Evolutionary conservation across 495 filamentous ascomycete genomes (phyloP).

Genomic region (Usnea hakonensis): DNA sequence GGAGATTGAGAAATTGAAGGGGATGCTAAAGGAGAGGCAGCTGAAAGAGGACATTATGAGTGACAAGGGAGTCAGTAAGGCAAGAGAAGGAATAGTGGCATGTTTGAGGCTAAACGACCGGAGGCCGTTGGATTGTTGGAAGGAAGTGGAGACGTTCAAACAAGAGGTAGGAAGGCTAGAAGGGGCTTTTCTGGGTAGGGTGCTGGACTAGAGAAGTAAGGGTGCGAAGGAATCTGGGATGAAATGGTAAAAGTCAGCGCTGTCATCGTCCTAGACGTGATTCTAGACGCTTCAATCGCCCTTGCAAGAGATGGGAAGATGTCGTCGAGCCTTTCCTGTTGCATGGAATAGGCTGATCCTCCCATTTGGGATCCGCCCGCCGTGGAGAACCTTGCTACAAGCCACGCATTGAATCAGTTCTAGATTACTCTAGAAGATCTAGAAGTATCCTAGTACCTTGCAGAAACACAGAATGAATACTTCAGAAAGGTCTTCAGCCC

Average conservation of each 20-base stretch:
- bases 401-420: not conserved
- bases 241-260: not conserved
- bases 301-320: not conserved
- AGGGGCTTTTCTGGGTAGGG: constrained; percentile 76
- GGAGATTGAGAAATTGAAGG: constrained; percentile 71
- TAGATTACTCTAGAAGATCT: too few species aligned
- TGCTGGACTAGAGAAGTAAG: constrained; percentile 45
- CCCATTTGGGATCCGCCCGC: not conserved
- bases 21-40: constrained; percentile 60
- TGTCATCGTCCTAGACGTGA: not conserved
- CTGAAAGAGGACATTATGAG: constrained; percentile 59
- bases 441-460: too few species aligned
- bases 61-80: constrained; percentile 51
- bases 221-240: not conserved
- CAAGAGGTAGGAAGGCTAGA: constrained; percentile 77
- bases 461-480: too few species aligned
- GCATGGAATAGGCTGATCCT: not conserved
- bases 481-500: too few species aligned
- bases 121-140: constrained; percentile 89
- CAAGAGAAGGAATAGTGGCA: constrained; percentile 66
- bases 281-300: not conserved
- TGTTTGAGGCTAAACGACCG: constrained; percentile 83
- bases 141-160: constrained; percentile 87
- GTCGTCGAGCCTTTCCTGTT: not conserved
- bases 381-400: not conserved